Base-by-base conservation (phyloP, 768 basidiomycete species). In the Tylopilus cervinicoccineus region DNA sequence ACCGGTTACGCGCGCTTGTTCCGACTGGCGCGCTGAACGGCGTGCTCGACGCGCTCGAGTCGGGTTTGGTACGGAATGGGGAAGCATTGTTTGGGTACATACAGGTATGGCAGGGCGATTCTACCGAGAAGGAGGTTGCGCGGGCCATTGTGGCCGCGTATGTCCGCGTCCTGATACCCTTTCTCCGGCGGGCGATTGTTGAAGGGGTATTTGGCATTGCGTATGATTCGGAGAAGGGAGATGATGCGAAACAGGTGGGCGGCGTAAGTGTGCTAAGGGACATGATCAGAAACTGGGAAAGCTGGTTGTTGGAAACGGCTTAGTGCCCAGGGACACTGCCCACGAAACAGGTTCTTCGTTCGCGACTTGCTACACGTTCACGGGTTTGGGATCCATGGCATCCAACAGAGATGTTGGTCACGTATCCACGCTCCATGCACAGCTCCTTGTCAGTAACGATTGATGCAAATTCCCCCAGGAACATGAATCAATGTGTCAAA, bases 1-100 rank as follows among this genome's bases (percentile, higher is more conserved):
- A 97, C 64, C 76, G 82, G 3, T 71, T 97, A 19, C 84, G 94
- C 4, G 73, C 92, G 11, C 78, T 95, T 12, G 87, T 88, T 3
- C 91, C 92, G 3, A 69, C 79, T 12, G 72, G 72, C 11, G 73
- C 86, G n/a, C 59, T 82, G 38, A 56, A 60, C 1, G 72, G 76
- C n/a, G 68, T 90, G 10, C 59, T 72, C 2, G 56, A 56, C 1
- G 67, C 72, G n/a, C 68, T 89, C 20, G 83, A 86, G 41, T 63
- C 58, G 4, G 69, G 76, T 7, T 69, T 92, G 16, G 72, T 69
- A 2, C 65, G 63, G 28, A 68, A 72, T 5, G 79, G 78, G 6
- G 59, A 68, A 10, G 67, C 68, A 8, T 52, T 92, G 27, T 52
- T 82, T 12, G 63, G 51, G 1, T 84, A 84, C 51, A 66, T 68